Percentiles rank a stretch among this genome's conserved stretches.
phyloP scores from a whole-genome alignment of 129 eudicot genomes.

The Daucus carota region DH1_v3.0 NC_030385.2:26349001-26349500 shows the following conservation, averaged over 20 bases:
- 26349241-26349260: neutral
- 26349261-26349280: neutral
- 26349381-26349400: neutral
- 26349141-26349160: neutral
- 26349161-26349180: neutral
- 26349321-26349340: neutral
- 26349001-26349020: neutral
- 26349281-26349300: neutral
- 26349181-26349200: neutral
- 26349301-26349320: too few relatives aligned
- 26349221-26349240: neutral
- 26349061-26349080: neutral
- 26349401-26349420: neutral
- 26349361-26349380: neutral
- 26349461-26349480: neutral
- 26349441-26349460: neutral
- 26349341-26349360: neutral
- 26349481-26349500: neutral
- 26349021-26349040: neutral
- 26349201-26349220: neutral
- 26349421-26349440: neutral
- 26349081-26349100: neutral
- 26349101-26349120: neutral
- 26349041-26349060: neutral
- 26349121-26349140: too few relatives aligned